Base-by-base conservation (phyloP, 2,329 filamentous ascomycete genomes). In the Colletotrichum musicola region DNA sequence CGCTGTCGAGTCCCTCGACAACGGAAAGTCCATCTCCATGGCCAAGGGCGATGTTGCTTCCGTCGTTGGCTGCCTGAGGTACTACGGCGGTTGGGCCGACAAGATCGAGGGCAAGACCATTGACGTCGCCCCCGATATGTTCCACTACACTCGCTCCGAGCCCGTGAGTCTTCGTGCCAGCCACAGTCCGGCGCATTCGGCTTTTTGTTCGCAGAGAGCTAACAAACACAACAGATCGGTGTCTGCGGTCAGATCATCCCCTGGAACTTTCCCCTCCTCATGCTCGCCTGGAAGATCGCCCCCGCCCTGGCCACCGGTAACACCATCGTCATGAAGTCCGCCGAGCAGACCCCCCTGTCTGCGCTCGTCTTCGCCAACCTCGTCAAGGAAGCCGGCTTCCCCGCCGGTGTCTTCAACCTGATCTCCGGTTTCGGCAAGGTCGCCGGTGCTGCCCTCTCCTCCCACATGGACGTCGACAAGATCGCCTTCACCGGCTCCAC, bases 101-200 rank as follows among this genome's bases (percentile, higher is more conserved):
- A 97, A 97, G 90, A 91, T 96, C 73, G 87, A 90, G 81, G 94
- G 94, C 81, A 94, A 95, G 86, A 93, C 94, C 64, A 90, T 96
- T 72, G 93, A 97, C 75, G 92, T 93, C 74, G 84, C 87, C 75
- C 87, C 89, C 67, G 90, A 93, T 73, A 93, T 91, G 81, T 94
- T 97, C 84, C 91, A 93, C 84, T 97, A 96, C 84, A 94, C 93
- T 72, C 85, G 88, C 76, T 88, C 89, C 73, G 93, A 97, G 86
- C 93, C 94, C 10, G 84, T 88, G 78, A 74, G 85, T 81, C 1
- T 1, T 30, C 44, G 22, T 10, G 12, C 30, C n/a, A 18, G 1
- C 7, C 20, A 4, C 7, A 20, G 20, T 18, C 49, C 49, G 12
- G 25, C 22, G 22, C 22, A 25, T 4, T 25, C 22, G 22, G 22